Percentiles rank a stretch among this genome's conserved stretches.
Conservation (phyloP, 179 eudicot species). For the Actinidia arguta region DNA sequence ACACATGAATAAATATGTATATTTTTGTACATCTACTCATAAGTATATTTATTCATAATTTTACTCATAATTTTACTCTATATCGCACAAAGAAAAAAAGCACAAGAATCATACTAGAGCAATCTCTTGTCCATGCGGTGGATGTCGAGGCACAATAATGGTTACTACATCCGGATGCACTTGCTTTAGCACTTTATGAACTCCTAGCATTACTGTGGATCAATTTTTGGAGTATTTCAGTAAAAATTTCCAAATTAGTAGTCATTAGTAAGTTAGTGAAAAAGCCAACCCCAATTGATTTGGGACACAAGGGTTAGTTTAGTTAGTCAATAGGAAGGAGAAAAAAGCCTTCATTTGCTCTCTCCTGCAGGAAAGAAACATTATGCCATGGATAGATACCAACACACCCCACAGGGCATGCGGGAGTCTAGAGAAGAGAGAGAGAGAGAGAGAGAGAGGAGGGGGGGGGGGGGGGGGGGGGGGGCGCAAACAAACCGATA, state of each 20-base stretch:
- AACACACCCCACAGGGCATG: not conserved
- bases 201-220: conserved; percentile 69
- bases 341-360: conserved; percentile 1
- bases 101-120: conserved; percentile 54
- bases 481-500: too few relatives aligned
- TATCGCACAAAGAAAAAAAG: conserved; percentile 9
- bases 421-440: too few relatives aligned
- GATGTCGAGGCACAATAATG: conserved; percentile 85
- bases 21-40: too few relatives aligned
- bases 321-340: too few relatives aligned
- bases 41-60: too few relatives aligned
- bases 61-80: not conserved
- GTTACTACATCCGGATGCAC: conserved; percentile 61
- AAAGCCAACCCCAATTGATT: too few relatives aligned
- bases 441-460: too few relatives aligned
- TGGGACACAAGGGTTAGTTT: too few relatives aligned
- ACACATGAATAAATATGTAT: not conserved
- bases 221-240: conserved; percentile 15
- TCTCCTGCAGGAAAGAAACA: not conserved
- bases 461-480: too few relatives aligned
- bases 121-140: conserved; percentile 63
- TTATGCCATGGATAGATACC: not conserved
- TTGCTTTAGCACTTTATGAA: conserved; percentile 63
- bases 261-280: conserved; percentile 14
- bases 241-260: conserved; percentile 5